phyloP scores from a whole-genome alignment of 345 rosid genomes.

The Pelargonium nanum region DNA sequence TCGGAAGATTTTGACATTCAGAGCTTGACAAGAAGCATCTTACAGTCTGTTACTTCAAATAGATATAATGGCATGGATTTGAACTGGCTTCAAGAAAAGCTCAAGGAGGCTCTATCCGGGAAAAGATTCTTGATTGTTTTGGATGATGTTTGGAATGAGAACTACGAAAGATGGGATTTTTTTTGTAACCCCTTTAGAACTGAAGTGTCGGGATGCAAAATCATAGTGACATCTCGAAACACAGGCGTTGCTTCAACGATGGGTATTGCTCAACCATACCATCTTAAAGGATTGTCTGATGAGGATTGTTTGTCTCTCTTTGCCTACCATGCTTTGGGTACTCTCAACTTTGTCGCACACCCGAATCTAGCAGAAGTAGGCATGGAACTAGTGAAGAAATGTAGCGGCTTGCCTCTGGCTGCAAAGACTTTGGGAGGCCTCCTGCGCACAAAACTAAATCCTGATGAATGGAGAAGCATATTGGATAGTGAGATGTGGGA shows the following conservation, averaged over 20 bases:
- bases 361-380: background rate
- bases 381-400: constrained; percentile 3
- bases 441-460: background rate
- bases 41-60: background rate
- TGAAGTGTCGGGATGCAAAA: constrained; percentile 10
- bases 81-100: background rate
- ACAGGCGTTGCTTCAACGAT: constrained; percentile 3
- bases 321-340: constrained; percentile 6
- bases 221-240: constrained; percentile 12
- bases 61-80: background rate
- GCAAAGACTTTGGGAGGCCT: constrained; percentile 15
- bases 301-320: constrained; percentile 4
- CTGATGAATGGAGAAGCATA: constrained; percentile 10
- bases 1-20: constrained; percentile 10
- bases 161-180: constrained; percentile 3
- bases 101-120: constrained; percentile 13
- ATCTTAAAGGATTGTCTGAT: background rate
- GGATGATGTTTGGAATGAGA: constrained; percentile 36
- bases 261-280: background rate
- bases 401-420: constrained; percentile 12
- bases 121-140: constrained; percentile 30
- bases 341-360: background rate
- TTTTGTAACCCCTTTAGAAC: background rate
- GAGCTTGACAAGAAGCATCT: background rate
- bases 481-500: constrained; percentile 10